Evolutionary conservation across 1,284 basidiomycete genomes (phyloP), one percentile per base, ranked within the genome.

Genomic region (Pascua guehoae): DNA sequence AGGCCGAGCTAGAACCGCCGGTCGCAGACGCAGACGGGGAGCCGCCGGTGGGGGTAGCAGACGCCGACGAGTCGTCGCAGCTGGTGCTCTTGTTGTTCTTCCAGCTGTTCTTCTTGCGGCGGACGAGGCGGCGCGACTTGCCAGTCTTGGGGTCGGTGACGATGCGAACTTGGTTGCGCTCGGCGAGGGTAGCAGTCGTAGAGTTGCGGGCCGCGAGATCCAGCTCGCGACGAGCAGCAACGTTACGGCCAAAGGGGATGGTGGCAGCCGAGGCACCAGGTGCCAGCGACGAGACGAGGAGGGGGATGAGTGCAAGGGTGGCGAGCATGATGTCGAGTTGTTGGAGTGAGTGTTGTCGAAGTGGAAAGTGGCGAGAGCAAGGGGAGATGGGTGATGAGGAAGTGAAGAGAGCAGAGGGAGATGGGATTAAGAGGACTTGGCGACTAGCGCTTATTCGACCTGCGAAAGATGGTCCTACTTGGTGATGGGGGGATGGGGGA

Each of bases 361-460:
- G 11, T 53, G 44, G 43, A 47, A 41, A 18, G 24, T 24, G n/a
- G 10, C 24, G 15, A 42, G 46, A 41, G 52, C 38, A 41, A 37
- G 11, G 5, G 9, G 24, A 11, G 10, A 32, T 12, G 16, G 41
- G 41, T 32, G 36, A 41, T 40, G 54, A 14, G 15, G 37, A 24
- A 42, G 46, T 47, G 52, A 37, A 41, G 36, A 5, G 5, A 12
- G 17, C 15, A 7, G 40, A n/a, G 16, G 41, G 41, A 42, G 32
- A 40, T 40, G 53, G 38, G 41, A 14, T 38, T 38, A 8, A 47
- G 51, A 37, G 39, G 15, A 40, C 24, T 46, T 41, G 46, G 57
- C 58, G 54, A 47, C 58, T 56, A 60, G 57, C 57, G 57, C 57
- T 49, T 36, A n/a, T 54, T 58, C 57, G 57, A 55, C 57, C 57